Evolutionary conservation across 1,284 basidiomycete genomes (phyloP).

Genomic region (Nidula niveotomentosa): DNA sequence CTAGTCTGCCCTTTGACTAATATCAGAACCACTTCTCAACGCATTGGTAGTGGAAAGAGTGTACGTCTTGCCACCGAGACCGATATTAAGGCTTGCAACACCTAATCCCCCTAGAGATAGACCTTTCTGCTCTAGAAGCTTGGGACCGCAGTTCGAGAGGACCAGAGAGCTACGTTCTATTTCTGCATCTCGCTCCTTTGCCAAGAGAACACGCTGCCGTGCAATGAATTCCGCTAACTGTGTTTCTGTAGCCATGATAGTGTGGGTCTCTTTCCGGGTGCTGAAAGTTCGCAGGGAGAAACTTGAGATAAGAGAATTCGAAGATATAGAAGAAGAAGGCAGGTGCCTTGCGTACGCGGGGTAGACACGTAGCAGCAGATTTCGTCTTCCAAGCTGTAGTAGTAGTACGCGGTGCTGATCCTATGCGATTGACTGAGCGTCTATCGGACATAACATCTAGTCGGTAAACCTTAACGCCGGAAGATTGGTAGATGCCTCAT

Average conservation of each 20-base stretch:
- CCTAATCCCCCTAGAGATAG: constrained; percentile 78
- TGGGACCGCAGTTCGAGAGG: constrained; percentile 82
- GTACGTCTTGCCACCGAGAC: constrained; percentile 90
- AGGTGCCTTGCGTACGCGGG: too few relatives aligned
- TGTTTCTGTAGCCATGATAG: constrained; percentile 31
- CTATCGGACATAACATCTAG: too few relatives aligned
- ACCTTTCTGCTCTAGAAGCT: constrained; percentile 86
- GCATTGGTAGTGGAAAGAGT: constrained; percentile 17
- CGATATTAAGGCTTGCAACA: constrained; percentile 70
- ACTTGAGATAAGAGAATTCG: background rate
- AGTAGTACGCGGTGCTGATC: too few relatives aligned
- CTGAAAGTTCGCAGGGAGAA: background rate
- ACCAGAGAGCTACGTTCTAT: constrained; percentile 80
- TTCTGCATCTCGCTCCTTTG: constrained; percentile 79
- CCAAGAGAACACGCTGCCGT: constrained; percentile 69
- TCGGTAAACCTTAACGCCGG: too few relatives aligned
- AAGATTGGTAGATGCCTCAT: too few relatives aligned
- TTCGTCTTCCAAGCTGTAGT: too few relatives aligned
- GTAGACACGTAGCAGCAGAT: too few relatives aligned
- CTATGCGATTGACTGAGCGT: too few relatives aligned
- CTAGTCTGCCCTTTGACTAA: constrained; percentile 55
- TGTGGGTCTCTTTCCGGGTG: background rate
- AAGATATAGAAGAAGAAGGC: background rate
- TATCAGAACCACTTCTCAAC: constrained; percentile 8
- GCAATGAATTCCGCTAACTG: constrained; percentile 65